Conservation (phyloP, 2,329 filamentous ascomycete genomes). For the Penicillium sp. region DNA sequence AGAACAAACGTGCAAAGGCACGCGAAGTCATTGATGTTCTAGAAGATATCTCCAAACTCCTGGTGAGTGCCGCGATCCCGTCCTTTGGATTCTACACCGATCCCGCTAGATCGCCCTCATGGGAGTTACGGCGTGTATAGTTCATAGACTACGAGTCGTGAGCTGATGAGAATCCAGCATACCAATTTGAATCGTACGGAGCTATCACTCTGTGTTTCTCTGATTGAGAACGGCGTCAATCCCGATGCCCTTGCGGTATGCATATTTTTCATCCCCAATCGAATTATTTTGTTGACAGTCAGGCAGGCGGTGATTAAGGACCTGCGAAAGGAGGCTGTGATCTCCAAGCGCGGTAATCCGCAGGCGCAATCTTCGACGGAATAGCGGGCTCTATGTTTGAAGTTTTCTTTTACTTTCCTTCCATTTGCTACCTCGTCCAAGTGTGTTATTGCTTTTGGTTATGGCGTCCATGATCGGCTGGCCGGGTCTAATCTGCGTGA, state of each 20-base stretch:
- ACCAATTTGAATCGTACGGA: slow-evolving; percentile 86
- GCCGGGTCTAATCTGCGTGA: too few relatives aligned
- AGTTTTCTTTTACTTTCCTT: too few relatives aligned
- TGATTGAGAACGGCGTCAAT: slow-evolving; percentile 96
- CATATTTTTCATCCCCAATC: slow-evolving; percentile 12
- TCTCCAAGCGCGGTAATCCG: slow-evolving; percentile 19
- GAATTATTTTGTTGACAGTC: background rate
- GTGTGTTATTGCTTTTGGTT: too few relatives aligned
- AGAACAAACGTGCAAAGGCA: slow-evolving; percentile 46
- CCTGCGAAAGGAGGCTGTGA: slow-evolving; percentile 37
- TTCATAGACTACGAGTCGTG: too few relatives aligned
- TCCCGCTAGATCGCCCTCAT: background rate
- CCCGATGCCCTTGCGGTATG: slow-evolving; percentile 89
- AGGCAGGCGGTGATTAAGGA: slow-evolving; percentile 44
- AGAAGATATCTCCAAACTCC: slow-evolving; percentile 45
- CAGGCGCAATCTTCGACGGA: background rate
- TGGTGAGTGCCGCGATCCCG: slow-evolving; percentile 30
- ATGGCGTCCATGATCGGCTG: too few relatives aligned
- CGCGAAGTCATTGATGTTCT: slow-evolving; percentile 49
- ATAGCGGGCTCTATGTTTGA: background rate
- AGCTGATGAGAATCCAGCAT: slow-evolving; percentile 36
- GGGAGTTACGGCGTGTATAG: background rate
- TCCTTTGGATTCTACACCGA: background rate
- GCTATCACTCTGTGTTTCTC: slow-evolving; percentile 87
- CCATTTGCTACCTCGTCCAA: too few relatives aligned